These are phyloP conservation scores for Remersonia thermophila DNA, from an alignment of 2,329 filamentous ascomycete genomes.

Conservation along the genomic window DNA sequence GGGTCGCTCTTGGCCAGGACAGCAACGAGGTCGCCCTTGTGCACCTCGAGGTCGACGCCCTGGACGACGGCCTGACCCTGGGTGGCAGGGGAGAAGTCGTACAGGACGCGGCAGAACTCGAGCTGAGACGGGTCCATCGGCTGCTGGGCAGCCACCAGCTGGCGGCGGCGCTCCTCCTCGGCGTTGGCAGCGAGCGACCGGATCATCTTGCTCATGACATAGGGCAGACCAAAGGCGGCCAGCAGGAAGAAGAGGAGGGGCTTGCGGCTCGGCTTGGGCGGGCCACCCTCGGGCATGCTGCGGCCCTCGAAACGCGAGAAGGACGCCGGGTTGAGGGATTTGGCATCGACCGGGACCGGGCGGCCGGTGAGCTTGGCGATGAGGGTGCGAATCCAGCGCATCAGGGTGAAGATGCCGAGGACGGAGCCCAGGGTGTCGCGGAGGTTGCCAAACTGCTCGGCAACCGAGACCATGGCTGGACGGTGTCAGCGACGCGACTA, in stretches of 20 bases:
- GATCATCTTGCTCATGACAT: slow-evolving; percentile 95
- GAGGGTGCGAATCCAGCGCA: slow-evolving; percentile 87
- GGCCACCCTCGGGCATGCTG: slow-evolving; percentile 43
- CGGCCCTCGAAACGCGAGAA: slow-evolving; percentile 83
- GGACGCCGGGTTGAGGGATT: slow-evolving; percentile 73
- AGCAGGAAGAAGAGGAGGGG: slow-evolving; percentile 92
- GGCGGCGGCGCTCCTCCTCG: slow-evolving; percentile 59
- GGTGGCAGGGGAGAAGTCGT: slow-evolving; percentile 71
- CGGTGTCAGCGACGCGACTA: neutral
- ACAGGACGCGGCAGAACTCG: slow-evolving; percentile 89
- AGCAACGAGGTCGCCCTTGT: slow-evolving; percentile 90
- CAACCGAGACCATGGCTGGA: slow-evolving; percentile 91
- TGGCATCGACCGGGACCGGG: slow-evolving; percentile 77
- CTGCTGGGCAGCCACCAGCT: slow-evolving; percentile 28
- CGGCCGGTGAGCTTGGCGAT: slow-evolving; percentile 88
- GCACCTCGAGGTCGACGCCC: slow-evolving; percentile 79
- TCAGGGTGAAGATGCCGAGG: slow-evolving; percentile 86
- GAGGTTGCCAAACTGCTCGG: slow-evolving; percentile 90
- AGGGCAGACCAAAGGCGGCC: slow-evolving; percentile 89
- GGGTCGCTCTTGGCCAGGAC: slow-evolving; percentile 89
- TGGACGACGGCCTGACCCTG: slow-evolving; percentile 46
- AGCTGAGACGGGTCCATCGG: slow-evolving; percentile 77
- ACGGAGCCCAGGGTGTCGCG: slow-evolving; percentile 88
- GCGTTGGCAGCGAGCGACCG: slow-evolving; percentile 69
- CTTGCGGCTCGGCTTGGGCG: slow-evolving; percentile 74